Conservation (phyloP, 2,329 filamentous ascomycete genomes). For the Cyphellophora attinorum region DNA sequence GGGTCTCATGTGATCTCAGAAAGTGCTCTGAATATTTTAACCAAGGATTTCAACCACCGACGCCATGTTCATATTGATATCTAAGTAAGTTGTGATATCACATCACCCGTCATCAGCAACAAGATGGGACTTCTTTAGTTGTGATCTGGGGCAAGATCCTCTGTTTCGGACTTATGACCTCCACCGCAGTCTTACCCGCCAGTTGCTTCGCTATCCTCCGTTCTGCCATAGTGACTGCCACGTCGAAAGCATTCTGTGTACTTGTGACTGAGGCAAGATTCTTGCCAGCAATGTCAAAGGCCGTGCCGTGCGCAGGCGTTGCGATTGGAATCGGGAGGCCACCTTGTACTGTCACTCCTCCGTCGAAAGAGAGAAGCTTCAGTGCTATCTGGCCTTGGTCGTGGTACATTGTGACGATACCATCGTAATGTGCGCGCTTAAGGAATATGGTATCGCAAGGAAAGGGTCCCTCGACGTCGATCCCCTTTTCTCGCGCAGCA, state of each 20-base stretch:
- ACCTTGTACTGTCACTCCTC: constrained; percentile 26
- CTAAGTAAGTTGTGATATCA: no score
- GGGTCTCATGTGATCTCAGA: no score
- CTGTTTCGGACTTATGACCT: no score
- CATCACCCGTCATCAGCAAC: no score
- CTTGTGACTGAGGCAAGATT: constrained; percentile 21
- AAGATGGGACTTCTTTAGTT: no score
- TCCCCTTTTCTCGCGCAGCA: constrained; percentile 18
- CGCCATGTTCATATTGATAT: no score
- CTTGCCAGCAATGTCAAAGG: constrained; percentile 24
- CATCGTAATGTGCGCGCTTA: constrained; percentile 23
- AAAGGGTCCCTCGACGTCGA: constrained; percentile 24
- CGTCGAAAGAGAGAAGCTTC: constrained; percentile 26
- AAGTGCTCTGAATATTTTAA: no score
- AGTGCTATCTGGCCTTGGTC: constrained; percentile 28
- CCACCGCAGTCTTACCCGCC: neutral
- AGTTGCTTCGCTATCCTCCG: constrained; percentile 3
- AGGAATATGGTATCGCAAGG: constrained; percentile 28
- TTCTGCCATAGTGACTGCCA: constrained; percentile 19
- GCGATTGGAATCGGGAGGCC: constrained; percentile 23
- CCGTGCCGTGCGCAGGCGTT: constrained; percentile 23
- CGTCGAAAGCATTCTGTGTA: constrained; percentile 25
- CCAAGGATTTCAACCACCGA: no score
- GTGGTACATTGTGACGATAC: constrained; percentile 27
- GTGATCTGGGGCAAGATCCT: no score